phyloP scores from a whole-genome alignment of 2,329 filamentous ascomycete genomes.

The Fusarium nanum region DNA sequence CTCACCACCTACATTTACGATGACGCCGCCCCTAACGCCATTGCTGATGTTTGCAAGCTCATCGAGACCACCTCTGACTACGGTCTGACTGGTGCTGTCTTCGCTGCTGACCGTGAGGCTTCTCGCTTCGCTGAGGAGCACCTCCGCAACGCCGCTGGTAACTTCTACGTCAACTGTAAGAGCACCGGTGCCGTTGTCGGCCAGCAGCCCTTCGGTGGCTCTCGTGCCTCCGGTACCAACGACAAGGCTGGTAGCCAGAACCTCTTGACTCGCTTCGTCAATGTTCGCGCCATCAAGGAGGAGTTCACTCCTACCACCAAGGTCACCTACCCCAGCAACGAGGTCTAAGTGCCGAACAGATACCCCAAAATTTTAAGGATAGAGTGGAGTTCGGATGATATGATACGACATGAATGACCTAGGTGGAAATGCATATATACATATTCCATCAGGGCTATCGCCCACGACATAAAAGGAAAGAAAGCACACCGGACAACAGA shows the following conservation, averaged over 20 bases:
- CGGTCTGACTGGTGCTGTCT: slow-evolving; percentile 80
- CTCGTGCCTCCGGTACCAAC: slow-evolving; percentile 76
- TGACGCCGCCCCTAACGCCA: slow-evolving; percentile 69
- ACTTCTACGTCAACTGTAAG: slow-evolving; percentile 91
- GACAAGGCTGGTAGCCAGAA: slow-evolving; percentile 77
- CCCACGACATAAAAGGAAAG: slow-evolving; percentile 17
- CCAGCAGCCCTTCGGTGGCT: slow-evolving; percentile 78
- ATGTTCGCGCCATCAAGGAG: slow-evolving; percentile 77
- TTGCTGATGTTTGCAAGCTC: slow-evolving; percentile 68
- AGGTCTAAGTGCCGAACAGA: slow-evolving; percentile 56
- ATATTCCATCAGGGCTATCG: background rate
- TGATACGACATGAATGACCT: slow-evolving; percentile 29
- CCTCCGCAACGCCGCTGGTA: slow-evolving; percentile 79
- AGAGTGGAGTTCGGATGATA: slow-evolving; percentile 7
- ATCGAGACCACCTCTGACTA: slow-evolving; percentile 82
- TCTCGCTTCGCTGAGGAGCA: slow-evolving; percentile 76
- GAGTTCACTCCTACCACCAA: slow-evolving; percentile 74
- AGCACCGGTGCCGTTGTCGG: slow-evolving; percentile 78
- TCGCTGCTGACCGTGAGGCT: slow-evolving; percentile 74
- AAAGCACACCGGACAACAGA: slow-evolving; percentile 15
- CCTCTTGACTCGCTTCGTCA: slow-evolving; percentile 74
- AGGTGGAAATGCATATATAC: background rate
- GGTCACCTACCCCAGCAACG: slow-evolving; percentile 79
- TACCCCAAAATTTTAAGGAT: background rate
- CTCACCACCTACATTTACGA: slow-evolving; percentile 82